Base-by-base conservation (phyloP, 192 early-diverging fungal species). In the Rhizophagus sp. region DNA sequence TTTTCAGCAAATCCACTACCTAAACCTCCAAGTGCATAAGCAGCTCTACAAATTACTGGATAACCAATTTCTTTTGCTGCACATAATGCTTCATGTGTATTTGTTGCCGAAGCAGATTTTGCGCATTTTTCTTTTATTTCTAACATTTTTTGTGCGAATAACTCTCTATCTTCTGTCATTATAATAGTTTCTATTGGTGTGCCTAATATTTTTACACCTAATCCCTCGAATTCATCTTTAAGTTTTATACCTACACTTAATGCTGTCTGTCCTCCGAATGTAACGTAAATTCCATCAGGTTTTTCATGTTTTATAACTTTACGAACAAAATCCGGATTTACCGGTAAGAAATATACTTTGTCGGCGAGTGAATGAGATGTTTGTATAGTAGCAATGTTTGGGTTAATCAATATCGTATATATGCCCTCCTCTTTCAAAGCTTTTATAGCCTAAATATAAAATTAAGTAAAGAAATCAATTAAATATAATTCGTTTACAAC, bases 321-420 rank as follows among this genome's bases (percentile, higher is more conserved):
- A 73, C 91, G 91, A 64, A 99, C 86, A 81, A 94, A 98, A 81
- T 98, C 94, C 17, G 96, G 92, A 24, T 93, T 97, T 80, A 98
- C 93, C 10, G 98, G 98, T 44, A 98, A 80, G 82, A 99, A 99
- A 90, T 98, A 99, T 30, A 97, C 96, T 52, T 90, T 89, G 86
- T 97, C 95, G 1, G 98, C 98, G 50, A 99, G 89, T 64, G 92
- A 93, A 81, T 96, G 91, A 36, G 93, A 94, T 44, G 98, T 99
- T 90, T 99, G 98, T 66, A 98, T 95, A 5, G 98, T 99, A 49
- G 98, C 98, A 84, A 99, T 99, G 86, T 99, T 99, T 71, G 98
- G 98, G 86, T 99, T 99, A 78, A 98, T 92, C n/a, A 99, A 87
- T 44, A 99, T 92, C 3, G 98, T 99, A 80, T 98, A 82, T 75